Evolutionary conservation across 192 early-diverging fungal species (phyloP), one percentile per base, ranked within the genome.

Genomic region (Helicostylum pulchrum): DNA sequence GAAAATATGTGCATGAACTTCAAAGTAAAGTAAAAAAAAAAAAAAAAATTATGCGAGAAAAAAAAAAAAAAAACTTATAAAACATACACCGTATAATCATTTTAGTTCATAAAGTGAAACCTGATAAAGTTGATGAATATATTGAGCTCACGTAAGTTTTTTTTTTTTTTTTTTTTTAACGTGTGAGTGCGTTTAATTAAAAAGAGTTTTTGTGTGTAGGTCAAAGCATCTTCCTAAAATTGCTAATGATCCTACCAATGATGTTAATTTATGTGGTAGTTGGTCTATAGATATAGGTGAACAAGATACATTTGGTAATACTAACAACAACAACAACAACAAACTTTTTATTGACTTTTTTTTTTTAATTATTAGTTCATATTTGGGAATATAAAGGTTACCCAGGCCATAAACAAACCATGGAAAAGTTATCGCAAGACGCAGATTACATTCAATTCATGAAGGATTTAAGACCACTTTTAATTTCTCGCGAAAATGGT

Each of bases 331-430:
- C 26, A 26, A 26, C 26, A 26, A 26, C 26, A 26, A 26, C 26
- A 39, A 39, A 39, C 5, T 39, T 39, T 39, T 39, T 39, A 5
- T 4, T 50, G 14, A 48, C 19, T 17, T 48, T 8, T 31, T 30
- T 14, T 53, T 14, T 53, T 53, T 26, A 10, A 14, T 14, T 6
- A 67, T 31, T 39, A 92, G 90, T 90, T 45, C 95, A 97, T 64
- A 85, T 97, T 66, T 97, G 95, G 95, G 92, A 97, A 73, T 97
- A 94, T 79, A 79, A 94, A 66, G 90, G 92, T 15, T 97, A 97
- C 64, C 82, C 80, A 10, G 93, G 90, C 20, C 89, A 93, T 67
- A 74, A 84, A 19, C 79, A 88, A 45, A 88, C 89, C n/a, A 82
- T 83, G 64, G 71, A 75, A 11, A 65, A 81, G 59, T 77, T 92